Evolutionary conservation across 768 basidiomycete species (phyloP), one percentile per base, ranked within the genome.

Genomic region (Phlebiopsis flavidoalba): DNA sequence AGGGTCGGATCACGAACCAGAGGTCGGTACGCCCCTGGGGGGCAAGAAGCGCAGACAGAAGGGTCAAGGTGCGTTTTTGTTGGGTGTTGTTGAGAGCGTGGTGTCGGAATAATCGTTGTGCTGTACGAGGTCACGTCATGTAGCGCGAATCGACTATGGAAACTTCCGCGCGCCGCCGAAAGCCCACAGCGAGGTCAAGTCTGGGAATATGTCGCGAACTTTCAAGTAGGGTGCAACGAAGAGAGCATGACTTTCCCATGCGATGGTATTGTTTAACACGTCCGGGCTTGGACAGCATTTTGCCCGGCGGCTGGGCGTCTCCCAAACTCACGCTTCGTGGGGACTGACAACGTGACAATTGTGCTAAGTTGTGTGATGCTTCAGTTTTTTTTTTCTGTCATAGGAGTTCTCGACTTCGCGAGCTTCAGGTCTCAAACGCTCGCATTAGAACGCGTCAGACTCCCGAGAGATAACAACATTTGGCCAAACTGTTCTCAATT

Each of bases 201-300:
- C 82, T 61, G 88, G 88, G 50, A 89, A 90, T 70, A 82, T 83
- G 73, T 86, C 88, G 43, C 75, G 78, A 74, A 87, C 87, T 19
- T 89, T 89, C 76, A 85, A 79, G 75, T 79, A 79, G 49, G 19
- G 17, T 43, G 40, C 40, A 8, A 43, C 12, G 12, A 43, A 10
- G 40, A 43, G 40, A 43, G 17, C 40, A 17, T 43, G 17, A 8
- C 40, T 12, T 43, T 8, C 4, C n/a, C 48, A 49, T 49, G n/a
- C 19, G 48, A 19, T 49, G 48, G 5, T 2, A 6, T 19, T 12
- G n/a, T 19, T 21, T 26, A 5, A 2, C 48, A 11, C 19, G 10
- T 17, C 19, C 19, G 48, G 24, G 5, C 11, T 21, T 17, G 48
- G 11, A 19, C n/a, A 26, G 47, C 47, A 48, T 8, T 7, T n/a